Evolutionary conservation across 495 filamentous ascomycete species (phyloP), one percentile per base, ranked within the genome.

Genomic region (Penicillium canescens): DNA sequence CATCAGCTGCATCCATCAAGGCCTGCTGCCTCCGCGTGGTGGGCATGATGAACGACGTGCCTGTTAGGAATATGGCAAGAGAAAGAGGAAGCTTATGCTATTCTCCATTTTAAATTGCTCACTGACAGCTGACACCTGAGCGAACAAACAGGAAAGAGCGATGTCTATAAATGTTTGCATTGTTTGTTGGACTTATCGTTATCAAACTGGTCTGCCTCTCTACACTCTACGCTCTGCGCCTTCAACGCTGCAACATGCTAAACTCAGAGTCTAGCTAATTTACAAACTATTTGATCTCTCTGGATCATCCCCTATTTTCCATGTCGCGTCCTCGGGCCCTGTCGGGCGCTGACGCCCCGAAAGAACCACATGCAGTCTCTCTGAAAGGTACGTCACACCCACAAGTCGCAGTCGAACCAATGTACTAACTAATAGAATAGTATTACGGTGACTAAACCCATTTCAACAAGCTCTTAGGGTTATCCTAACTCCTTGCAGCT

Each of bases 311-410:
- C n/a, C 1, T 35, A 7, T 18, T 33, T 21, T 11, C 9, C 0
- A 78, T 78, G 76, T 71, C 74, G 41, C 74, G 76, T 10, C 67
- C 73, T 42, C 70, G 76, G 57, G 74, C 76, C 47, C 62, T 63
- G 35, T 78, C 76, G 46, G 61, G 72, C 34, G 70, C 74, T 41
- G 85, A 91, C 44, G 80, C 77, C 39, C 76, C 82, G 31, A 91
- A 90, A 65, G 89, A 89, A 61, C 86, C 90, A 16, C 92, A 97
- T 73, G 81, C 86, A 12, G 82, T 97, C 34, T 95, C 90, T 48
- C 70, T 97, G 23, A 97, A 96, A 79, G 92, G 84, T 77, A 65
- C 35, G 66, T 47, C 53, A 42, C 11, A 33, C 34, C 41, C 35
- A 51, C 50, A 40, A 31, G 8, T 33, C 21, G 16, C 18, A 44